Evolutionary conservation across 805 yeast species (phyloP).

Genomic region (Lipomyces yamanashiensis): DNA sequence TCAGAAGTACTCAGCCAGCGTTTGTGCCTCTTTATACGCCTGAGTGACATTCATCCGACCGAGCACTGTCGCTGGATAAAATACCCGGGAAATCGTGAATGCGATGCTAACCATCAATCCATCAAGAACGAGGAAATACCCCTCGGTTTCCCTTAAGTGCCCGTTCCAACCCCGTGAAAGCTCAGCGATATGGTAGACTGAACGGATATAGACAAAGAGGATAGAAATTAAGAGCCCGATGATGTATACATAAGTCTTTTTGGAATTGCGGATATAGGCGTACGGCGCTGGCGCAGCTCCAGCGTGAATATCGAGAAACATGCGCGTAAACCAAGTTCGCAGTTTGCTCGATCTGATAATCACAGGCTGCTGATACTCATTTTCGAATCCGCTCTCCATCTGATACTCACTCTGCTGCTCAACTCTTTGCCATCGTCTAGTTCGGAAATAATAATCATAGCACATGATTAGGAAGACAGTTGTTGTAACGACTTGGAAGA

Average conservation of each 20-base stretch:
- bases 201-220: conserved; percentile 61
- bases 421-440: not conserved
- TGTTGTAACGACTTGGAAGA: conserved; percentile 76
- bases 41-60: conserved; percentile 15
- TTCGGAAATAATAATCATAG: not conserved
- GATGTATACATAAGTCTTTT: conserved; percentile 4
- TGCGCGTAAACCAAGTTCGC: not conserved
- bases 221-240: conserved; percentile 6
- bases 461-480: conserved; percentile 52
- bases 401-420: not conserved
- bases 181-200: conserved; percentile 71
- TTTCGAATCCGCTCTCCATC: not conserved
- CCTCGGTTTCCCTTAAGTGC: conserved; percentile 58
- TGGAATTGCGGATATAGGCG: conserved; percentile 16
- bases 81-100: conserved; percentile 3
- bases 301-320: not conserved
- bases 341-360: not conserved
- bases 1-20: not conserved
- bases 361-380: not conserved
- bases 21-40: not conserved
- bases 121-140: conserved; percentile 59
- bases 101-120: conserved; percentile 59
- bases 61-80: conserved; percentile 28
- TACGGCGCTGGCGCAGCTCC: conserved; percentile 16
- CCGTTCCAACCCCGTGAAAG: conserved; percentile 69